A percentile compares a stretch with the other conserved stretches of the same genome.
Evolutionary conservation across 345 rosid species (phyloP).

Genomic region (Boechera stricta): DNA sequence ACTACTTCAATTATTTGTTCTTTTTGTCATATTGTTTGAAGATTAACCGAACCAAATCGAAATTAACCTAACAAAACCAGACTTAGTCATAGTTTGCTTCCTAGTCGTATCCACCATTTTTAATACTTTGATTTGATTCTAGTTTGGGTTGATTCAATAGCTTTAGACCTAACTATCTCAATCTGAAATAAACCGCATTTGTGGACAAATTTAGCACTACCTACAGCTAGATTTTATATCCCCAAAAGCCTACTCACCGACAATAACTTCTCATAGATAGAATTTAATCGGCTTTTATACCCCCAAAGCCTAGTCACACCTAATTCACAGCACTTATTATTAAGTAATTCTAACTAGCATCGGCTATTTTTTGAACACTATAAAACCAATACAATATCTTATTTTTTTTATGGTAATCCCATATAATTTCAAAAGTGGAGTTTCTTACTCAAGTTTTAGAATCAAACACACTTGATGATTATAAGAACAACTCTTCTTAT

Average conservation of each 20-base stretch:
- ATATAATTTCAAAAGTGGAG: not conserved
- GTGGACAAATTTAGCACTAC: not conserved
- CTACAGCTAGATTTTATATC: not conserved
- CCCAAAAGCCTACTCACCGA: not conserved
- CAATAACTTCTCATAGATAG: not conserved
- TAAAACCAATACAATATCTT: not conserved
- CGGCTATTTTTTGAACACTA: not conserved
- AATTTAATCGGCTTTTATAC: not conserved
- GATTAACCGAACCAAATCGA: not conserved
- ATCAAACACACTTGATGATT: no score
- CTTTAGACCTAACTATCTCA: not conserved
- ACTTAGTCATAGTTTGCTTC: constrained; percentile 2
- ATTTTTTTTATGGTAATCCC: not conserved
- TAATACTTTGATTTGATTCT: not conserved
- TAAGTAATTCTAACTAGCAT: not conserved
- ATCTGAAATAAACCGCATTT: not conserved
- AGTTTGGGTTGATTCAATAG: not conserved
- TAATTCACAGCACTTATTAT: not conserved
- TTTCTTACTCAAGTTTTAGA: not conserved
- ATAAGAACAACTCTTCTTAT: no score
- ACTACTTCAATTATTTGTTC: constrained; percentile 6
- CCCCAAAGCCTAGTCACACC: not conserved
- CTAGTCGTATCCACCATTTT: constrained; percentile 14
- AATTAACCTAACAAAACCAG: constrained; percentile 7
- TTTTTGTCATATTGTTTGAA: not conserved